These are phyloP conservation scores for Actinomucor elegans DNA, from an alignment of 371 early-diverging fungal species.

Conservation along the genomic window DNA sequence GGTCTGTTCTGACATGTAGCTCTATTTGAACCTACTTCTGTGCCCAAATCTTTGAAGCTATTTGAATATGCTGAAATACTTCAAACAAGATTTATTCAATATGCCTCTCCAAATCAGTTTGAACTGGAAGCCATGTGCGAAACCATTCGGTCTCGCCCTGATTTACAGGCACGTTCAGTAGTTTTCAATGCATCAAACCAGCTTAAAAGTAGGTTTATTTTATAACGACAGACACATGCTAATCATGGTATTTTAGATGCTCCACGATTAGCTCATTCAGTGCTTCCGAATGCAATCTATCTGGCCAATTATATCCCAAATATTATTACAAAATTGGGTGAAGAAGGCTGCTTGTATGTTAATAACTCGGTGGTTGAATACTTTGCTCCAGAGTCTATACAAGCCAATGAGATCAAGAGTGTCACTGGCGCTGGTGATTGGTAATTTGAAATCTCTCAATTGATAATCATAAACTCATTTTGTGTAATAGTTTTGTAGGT, in stretches of 20 bases:
- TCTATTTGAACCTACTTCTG: constrained; percentile 92
- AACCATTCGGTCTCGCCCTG: constrained; percentile 29
- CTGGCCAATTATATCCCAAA: constrained; percentile 46
- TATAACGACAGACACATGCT: too few relatives aligned
- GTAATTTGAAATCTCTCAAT: too few relatives aligned
- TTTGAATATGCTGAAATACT: constrained; percentile 37
- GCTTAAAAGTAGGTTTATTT: too few relatives aligned
- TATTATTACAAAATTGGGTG: constrained; percentile 61
- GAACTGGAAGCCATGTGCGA: constrained; percentile 65
- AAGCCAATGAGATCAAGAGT: constrained; percentile 41
- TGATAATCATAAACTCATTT: too few relatives aligned
- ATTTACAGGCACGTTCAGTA: too few relatives aligned
- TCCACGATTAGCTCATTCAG: constrained; percentile 15
- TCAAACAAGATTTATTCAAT: constrained; percentile 33
- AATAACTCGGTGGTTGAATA: constrained; percentile 22
- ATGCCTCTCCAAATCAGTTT: constrained; percentile 66
- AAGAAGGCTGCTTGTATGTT: constrained; percentile 50
- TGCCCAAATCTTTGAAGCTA: constrained; percentile 71
- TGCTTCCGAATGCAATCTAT: constrained; percentile 25
- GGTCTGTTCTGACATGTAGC: constrained; percentile 25
- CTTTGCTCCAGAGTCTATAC: constrained; percentile 39
- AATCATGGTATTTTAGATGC: too few relatives aligned
- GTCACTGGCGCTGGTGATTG: constrained; percentile 79
- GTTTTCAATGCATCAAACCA: too few relatives aligned
- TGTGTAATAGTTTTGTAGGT: constrained; percentile 42